Evolutionary conservation across 164 flowering plant species (phyloP), one percentile per base, ranked within the genome.

Genomic region (Protea cynaroides): DNA sequence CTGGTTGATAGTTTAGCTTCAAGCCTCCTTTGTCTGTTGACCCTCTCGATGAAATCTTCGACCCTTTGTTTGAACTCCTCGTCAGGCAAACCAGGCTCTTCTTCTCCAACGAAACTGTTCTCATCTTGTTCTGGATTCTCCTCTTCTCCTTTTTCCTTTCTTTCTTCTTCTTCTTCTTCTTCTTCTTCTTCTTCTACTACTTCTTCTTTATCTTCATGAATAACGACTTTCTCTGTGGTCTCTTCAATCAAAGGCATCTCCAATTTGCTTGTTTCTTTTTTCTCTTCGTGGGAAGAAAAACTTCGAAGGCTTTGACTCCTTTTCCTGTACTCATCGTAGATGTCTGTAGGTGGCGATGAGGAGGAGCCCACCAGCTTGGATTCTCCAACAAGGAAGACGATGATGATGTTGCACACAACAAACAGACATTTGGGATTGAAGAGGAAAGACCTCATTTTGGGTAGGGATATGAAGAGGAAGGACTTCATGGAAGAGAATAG

Each of bases 41-140:
- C 75, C 74, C 80, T 85, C 37, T 86, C 89, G 74, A 89, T 86
- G 70, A 81, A 81, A 66, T 81, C 89, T 57, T 89, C 92, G 62
- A 81, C 87, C 74, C 82, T 86, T 70, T 68, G 75, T 59, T 77
- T 82, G 64, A 88, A 68, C 47, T 80, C 86, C 53, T 84, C 83
- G 9, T 67, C 70, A 11, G 79, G 77, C 61, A 81, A 61, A 47
- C 53, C 62, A 62, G 58, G 9, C 47, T 62, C 69, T 53, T 58
- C 79, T 57, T 80, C 79, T 18, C 46, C 76, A 36, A 63, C 74
- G 14, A 18, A 15, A 12, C 2, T 18, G 14, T 10, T 18, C 19
- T 47, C 51, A 2, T 9, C 12, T 46, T n/a, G n/a, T n/a, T n/a
- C n/a, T n/a, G n/a, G n/a, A n/a, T n/a, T n/a, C n/a, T 44, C 10